Base-by-base conservation (phyloP, 225 moss, liverwort and hornwort genomes). In the Rhytidiadelphus loreus region DNA sequence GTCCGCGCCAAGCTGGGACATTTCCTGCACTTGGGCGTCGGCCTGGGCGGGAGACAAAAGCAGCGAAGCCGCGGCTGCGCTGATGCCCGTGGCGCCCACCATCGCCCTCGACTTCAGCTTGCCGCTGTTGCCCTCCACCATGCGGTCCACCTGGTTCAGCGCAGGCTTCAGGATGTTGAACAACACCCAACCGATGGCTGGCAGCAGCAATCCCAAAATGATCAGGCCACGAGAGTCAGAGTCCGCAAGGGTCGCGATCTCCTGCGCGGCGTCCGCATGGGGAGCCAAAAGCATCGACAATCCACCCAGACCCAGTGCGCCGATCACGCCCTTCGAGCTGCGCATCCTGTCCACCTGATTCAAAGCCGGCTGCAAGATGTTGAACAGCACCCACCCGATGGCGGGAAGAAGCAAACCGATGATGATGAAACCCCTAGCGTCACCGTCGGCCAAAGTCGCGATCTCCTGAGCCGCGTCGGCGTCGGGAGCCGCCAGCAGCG, bases 81-180 rank as follows among this genome's bases (percentile, higher is more conserved):
- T 92, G 61, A 98, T 88, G 32, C 98, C 95, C 4, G 96, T 92
- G 55, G 93, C 94, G 43, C 96, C 98, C 50, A 96, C 76, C 57
- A 96, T 15, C 37, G 96, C 94, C 88, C 95, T 91, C 23, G 89
- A 53, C 82, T 50, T 93, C 70, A 87, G 37, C 80, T 81, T 88
- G 63, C 84, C 60, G 73, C 48, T 77, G 86, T 92, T 92, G 59
- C 79, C 79, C 5, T 79, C 83, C 50, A 83, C 30, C 94, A 98
- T 96, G 80, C 95, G 93, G 90, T 95, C 79, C 52, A 98, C 35
- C 93, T 97, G 98, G 90, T 97, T 98, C 82, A 98, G 81, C 22
- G 96, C 98, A 9, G 98, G 98, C 92, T 91, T 92, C 41, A 98
- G 90, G 73, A 98, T 98, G 89, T 98, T 98, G 91, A 91, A 97